Conservation (phyloP, 441 rosid genomes). For the Cnidoscolus chayamansa region DNA sequence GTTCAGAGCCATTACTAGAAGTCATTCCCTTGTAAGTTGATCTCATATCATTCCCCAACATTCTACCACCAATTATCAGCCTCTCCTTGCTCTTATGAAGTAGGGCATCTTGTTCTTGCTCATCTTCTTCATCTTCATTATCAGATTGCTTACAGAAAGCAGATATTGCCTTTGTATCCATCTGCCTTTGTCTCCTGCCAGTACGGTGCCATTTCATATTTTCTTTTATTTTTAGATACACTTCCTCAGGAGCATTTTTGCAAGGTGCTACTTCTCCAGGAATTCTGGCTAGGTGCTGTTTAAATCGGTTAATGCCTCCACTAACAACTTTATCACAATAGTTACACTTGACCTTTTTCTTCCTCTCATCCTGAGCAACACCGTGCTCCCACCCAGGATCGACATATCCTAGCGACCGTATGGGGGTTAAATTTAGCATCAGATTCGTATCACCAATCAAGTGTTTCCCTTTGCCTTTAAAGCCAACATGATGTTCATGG, state of each 20-base stretch:
- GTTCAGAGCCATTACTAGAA: constrained; percentile 49
- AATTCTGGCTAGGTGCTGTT: constrained; percentile 91
- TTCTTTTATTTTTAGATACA: constrained; percentile 80
- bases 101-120: constrained; percentile 30
- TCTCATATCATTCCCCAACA: constrained; percentile 42
- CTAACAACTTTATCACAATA: constrained; percentile 79
- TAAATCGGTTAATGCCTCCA: constrained; percentile 92
- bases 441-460: constrained; percentile 45
- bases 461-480: constrained; percentile 51
- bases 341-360: constrained; percentile 84
- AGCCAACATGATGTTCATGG: constrained; percentile 28
- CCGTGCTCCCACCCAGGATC: constrained; percentile 99
- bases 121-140: constrained; percentile 66
- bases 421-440: constrained; percentile 47
- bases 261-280: constrained; percentile 96
- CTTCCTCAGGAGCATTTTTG: constrained; percentile 81
- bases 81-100: constrained; percentile 38
- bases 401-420: constrained; percentile 68
- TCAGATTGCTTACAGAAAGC: constrained; percentile 48
- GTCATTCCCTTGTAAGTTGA: constrained; percentile 34
- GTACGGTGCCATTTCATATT: constrained; percentile 97
- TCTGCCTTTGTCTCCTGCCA: constrained; percentile 63
- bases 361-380: constrained; percentile 84
- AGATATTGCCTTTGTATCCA: constrained; percentile 52
- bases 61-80: constrained; percentile 46